A percentile compares a stretch with the other conserved stretches of the same genome.
Conservation (phyloP, 805 yeast genomes). For the Hanseniaspora lindneri region DNA sequence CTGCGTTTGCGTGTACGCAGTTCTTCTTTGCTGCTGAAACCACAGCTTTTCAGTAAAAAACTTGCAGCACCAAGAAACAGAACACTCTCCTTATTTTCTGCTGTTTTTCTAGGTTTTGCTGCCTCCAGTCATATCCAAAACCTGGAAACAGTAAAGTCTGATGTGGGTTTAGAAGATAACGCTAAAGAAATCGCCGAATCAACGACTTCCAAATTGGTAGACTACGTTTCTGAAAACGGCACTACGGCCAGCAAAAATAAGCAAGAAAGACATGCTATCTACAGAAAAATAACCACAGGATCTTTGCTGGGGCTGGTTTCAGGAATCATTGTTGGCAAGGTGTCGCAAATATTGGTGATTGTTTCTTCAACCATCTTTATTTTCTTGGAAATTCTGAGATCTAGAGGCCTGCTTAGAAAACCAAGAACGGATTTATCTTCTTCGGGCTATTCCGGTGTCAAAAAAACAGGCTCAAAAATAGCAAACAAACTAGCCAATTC, state of each 20-base stretch:
- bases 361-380: not conserved
- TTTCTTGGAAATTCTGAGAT: slow-evolving; percentile 2
- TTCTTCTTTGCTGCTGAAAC: too few relatives aligned
- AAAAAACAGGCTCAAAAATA: not conserved
- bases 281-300: slow-evolving; percentile 13
- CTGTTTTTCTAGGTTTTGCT: not conserved
- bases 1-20: too few relatives aligned
- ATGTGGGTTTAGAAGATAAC: not conserved
- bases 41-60: too few relatives aligned
- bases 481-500: not conserved
- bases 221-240: not conserved
- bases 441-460: too few relatives aligned
- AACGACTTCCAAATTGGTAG: not conserved
- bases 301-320: slow-evolving; percentile 9
- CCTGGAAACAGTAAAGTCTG: not conserved
- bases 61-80: too few relatives aligned
- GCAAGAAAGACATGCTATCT: slow-evolving; percentile 7
- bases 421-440: not conserved
- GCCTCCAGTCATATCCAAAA: not conserved
- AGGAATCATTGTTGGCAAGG: slow-evolving; percentile 7
- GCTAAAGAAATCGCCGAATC: not conserved
- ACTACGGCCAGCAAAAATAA: not conserved
- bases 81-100: not conserved
- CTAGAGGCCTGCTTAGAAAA: slow-evolving; percentile 4
- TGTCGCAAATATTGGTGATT: not conserved